These are phyloP conservation scores for Neurospora sp. DNA, from an alignment of 2,329 filamentous ascomycete species.

Conservation along the genomic window DNA sequence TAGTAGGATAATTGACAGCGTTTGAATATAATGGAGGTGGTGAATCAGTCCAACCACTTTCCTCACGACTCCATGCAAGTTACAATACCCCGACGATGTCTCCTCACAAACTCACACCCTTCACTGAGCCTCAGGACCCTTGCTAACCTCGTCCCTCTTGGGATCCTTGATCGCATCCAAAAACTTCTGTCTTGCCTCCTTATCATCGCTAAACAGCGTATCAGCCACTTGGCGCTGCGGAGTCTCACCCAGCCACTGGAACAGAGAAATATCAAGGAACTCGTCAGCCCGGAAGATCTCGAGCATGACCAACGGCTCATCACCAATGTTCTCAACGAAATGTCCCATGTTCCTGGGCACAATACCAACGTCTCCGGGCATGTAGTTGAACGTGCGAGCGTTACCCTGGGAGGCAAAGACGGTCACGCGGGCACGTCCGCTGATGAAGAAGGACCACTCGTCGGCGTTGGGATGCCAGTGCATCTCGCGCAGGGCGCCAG, in stretches of 20 bases:
- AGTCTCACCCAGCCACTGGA: constrained; percentile 68
- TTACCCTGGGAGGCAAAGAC: constrained; percentile 61
- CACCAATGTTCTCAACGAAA: constrained; percentile 74
- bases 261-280: constrained; percentile 64
- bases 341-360: constrained; percentile 71
- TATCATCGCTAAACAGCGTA: constrained; percentile 54
- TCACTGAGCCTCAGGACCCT: background rate
- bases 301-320: constrained; percentile 64
- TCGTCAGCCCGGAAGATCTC: constrained; percentile 65
- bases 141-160: constrained; percentile 37
- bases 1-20: background rate
- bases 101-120: background rate
- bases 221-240: constrained; percentile 57
- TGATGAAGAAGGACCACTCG: constrained; percentile 74
- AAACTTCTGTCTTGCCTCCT: constrained; percentile 52
- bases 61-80: too few relatives aligned
- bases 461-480: constrained; percentile 76
- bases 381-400: constrained; percentile 68
- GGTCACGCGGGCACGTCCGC: constrained; percentile 61
- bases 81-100: too few relatives aligned
- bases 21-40: background rate
- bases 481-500: constrained; percentile 66
- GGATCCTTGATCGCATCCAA: constrained; percentile 51
- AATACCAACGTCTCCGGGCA: constrained; percentile 66
- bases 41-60: background rate